A percentile compares a stretch with the other conserved stretches of the same genome.
These are phyloP conservation scores for Apophysomyces trapeziformis DNA, from an alignment of 371 early-diverging fungal species.

Conservation along the genomic window DNA sequence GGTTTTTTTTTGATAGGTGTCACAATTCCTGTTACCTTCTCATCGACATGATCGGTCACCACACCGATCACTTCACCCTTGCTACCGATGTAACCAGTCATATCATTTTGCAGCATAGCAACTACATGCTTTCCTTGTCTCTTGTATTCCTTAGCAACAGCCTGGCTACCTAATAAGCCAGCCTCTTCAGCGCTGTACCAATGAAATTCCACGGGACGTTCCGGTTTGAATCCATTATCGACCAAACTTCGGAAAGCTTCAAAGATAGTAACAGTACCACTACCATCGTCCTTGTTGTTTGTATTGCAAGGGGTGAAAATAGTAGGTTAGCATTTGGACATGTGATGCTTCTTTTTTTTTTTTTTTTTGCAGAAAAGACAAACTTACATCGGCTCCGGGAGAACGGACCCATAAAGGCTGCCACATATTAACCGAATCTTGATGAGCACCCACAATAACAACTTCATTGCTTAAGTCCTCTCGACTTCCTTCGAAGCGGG, in stretches of 20 bases:
- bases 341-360: too few species aligned
- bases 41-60: constrained; percentile 83
- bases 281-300: constrained; percentile 80
- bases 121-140: constrained; percentile 59
- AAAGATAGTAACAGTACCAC: constrained; percentile 87
- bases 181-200: constrained; percentile 93
- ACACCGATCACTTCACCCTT: constrained; percentile 78
- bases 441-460: constrained; percentile 90
- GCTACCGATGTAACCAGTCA: constrained; percentile 82
- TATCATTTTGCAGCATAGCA: constrained; percentile 79
- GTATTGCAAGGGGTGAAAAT: neutral
- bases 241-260: constrained; percentile 84
- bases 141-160: constrained; percentile 73
- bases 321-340: neutral
- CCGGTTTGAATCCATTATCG: constrained; percentile 71
- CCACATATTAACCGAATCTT: constrained; percentile 90
- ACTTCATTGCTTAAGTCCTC: constrained; percentile 60
- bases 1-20: neutral
- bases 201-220: constrained; percentile 91
- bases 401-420: constrained; percentile 80
- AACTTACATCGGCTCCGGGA: constrained; percentile 79
- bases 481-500: constrained; percentile 70
- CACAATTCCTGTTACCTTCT: constrained; percentile 25
- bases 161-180: constrained; percentile 91
- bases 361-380: neutral